A percentile compares a stretch with the other conserved stretches of the same genome.
These are phyloP conservation scores for Alternaria sp. DNA, from an alignment of 2,329 filamentous ascomycete genomes.

Conservation along the genomic window DNA sequence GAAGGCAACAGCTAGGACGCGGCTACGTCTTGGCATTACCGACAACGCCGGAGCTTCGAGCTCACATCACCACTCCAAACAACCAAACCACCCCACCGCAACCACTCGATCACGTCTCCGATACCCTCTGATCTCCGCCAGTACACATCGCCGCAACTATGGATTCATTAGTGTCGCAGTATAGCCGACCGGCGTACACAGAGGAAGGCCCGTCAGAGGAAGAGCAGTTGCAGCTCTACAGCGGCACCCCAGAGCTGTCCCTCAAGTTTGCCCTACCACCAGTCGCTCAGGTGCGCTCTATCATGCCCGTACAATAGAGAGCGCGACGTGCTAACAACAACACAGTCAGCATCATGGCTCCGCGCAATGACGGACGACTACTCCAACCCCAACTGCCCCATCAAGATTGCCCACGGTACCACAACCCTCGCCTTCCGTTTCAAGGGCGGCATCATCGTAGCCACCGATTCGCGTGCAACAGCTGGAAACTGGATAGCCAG, in stretches of 20 bases:
- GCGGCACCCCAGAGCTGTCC: slow-evolving; percentile 77
- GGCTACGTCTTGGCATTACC: slow-evolving; percentile 21
- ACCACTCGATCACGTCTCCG: slow-evolving; percentile 13
- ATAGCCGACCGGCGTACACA: slow-evolving; percentile 79
- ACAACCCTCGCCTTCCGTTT: slow-evolving; percentile 98
- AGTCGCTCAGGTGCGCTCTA: slow-evolving; percentile 74
- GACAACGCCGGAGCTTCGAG: slow-evolving; percentile 21
- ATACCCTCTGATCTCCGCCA: slow-evolving; percentile 9
- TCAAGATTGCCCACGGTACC: slow-evolving; percentile 99
- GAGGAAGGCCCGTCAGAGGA: slow-evolving; percentile 77
- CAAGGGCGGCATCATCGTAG: slow-evolving; percentile 97
- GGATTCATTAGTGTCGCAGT: slow-evolving; percentile 92
- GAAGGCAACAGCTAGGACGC: slow-evolving; percentile 22
- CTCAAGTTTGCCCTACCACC: slow-evolving; percentile 96
- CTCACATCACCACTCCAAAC: slow-evolving; percentile 32
- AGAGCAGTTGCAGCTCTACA: slow-evolving; percentile 73
- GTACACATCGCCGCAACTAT: slow-evolving; percentile 59
- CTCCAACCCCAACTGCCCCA: slow-evolving; percentile 94
- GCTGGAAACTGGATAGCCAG: slow-evolving; percentile 99
- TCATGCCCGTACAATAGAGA: background rate
- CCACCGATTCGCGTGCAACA: slow-evolving; percentile 95
- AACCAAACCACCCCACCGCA: slow-evolving; percentile 23
- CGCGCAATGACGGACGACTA: slow-evolving; percentile 97
- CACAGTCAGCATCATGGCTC: slow-evolving; percentile 90
- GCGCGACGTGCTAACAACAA: slow-evolving; percentile 10